Conservation (phyloP, 441 rosid species). For the Mallotus repandus region DNA sequence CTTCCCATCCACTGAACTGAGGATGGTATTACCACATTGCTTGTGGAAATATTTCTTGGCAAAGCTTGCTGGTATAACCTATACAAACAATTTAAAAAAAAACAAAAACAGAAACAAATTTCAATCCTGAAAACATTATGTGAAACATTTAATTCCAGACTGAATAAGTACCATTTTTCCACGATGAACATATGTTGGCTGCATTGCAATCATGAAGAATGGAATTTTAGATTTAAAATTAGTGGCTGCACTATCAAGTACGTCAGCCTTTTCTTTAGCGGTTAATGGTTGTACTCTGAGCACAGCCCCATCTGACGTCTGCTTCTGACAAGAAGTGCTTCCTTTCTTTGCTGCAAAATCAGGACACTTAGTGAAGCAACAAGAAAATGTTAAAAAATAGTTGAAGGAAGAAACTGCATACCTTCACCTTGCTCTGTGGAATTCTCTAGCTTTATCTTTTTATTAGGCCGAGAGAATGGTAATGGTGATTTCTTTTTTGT, state of each 20-base stretch:
- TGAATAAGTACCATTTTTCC: slow-evolving; percentile 17
- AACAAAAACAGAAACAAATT: too few species aligned
- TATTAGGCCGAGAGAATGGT: background rate
- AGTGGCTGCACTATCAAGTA: slow-evolving; percentile 17
- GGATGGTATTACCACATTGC: background rate
- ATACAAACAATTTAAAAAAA: background rate
- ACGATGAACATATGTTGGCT: slow-evolving; percentile 15
- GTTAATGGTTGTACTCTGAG: background rate
- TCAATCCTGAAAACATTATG: background rate
- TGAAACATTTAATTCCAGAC: background rate
- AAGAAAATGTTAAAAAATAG: background rate
- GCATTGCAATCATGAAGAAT: slow-evolving; percentile 26
- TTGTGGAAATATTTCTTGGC: slow-evolving; percentile 11
- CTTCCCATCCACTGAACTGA: background rate
- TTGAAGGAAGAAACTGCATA: background rate
- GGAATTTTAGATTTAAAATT: slow-evolving; percentile 26
- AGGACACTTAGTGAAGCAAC: background rate
- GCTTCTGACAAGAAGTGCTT: background rate
- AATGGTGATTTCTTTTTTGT: slow-evolving; percentile 5
- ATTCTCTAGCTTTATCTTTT: background rate
- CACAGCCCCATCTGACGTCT: too few species aligned
- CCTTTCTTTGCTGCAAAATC: slow-evolving; percentile 9
- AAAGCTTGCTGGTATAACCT: slow-evolving; percentile 12
- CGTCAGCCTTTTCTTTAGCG: slow-evolving; percentile 4
- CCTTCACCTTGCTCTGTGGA: too few species aligned